phyloP scores from a whole-genome alignment of 2,329 filamentous ascomycete genomes.

The Diplodia corticola region DNA sequence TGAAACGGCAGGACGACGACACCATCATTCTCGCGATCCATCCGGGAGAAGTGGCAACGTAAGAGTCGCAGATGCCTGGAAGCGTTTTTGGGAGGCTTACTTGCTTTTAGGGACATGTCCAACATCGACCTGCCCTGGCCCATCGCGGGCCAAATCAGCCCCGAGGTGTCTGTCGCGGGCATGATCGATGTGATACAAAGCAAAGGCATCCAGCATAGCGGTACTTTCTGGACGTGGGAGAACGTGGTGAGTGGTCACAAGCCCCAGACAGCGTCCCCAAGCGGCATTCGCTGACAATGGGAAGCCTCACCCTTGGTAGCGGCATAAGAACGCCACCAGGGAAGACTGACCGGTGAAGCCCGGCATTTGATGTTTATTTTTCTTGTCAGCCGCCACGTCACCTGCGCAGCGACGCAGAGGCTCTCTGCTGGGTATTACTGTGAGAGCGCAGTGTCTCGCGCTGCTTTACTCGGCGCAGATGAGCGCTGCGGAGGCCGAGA shows the following conservation, averaged over 20 bases:
- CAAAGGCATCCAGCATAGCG: conserved; percentile 51
- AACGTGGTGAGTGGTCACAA: conserved; percentile 45
- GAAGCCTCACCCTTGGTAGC: conserved; percentile 24
- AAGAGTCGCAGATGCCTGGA: conserved; percentile 25
- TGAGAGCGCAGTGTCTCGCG: not conserved
- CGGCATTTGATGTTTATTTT: not conserved
- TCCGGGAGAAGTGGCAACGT: conserved; percentile 59
- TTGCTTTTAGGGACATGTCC: conserved; percentile 50
- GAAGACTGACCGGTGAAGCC: not conserved
- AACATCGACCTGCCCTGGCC: conserved; percentile 55
- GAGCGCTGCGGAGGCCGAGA: not conserved
- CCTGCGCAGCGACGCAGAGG: conserved; percentile 12
- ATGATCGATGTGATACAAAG: conserved; percentile 55
- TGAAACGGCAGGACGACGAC: conserved; percentile 51
- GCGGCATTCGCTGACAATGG: conserved; percentile 19
- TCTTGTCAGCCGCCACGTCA: conserved; percentile 22
- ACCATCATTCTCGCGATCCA: conserved; percentile 58
- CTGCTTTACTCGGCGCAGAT: not conserved
- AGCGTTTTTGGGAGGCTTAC: not conserved
- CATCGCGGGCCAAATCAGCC: conserved; percentile 54
- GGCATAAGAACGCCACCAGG: not conserved
- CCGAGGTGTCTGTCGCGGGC: conserved; percentile 50
- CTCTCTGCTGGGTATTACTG: not conserved
- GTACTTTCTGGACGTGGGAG: conserved; percentile 60
- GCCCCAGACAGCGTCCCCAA: conserved; percentile 1